Evolutionary conservation across 805 yeast species (phyloP), one percentile per base, ranked within the genome.

Genomic region (Kluyveromyces nonfermentans): DNA sequence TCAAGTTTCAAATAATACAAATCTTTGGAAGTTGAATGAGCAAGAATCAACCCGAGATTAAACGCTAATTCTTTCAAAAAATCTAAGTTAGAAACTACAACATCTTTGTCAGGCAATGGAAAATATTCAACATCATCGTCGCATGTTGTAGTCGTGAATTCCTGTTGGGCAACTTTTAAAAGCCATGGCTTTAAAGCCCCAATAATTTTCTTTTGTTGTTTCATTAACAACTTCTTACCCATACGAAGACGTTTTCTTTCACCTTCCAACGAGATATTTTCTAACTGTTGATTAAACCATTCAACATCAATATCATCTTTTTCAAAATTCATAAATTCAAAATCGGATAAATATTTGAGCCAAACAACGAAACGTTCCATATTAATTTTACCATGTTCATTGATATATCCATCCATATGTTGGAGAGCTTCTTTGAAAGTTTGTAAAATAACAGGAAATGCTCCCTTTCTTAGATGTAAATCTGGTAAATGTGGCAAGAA

Each of bases 401-500:
- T 86, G 47, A 93, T 70, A 56, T 93, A 93, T 5, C 95, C 96
- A 59, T 85, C 95, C 45, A 78, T 66, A 49, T 74, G 74, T 51
- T 74, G 72, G 58, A 93, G 70, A 21, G 89, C 78, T 55, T 78
- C 80, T 62, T 89, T 93, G 68, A 93, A 93, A 14, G 96, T 82
- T 49, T 82, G 86, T 53, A 93, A 71, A 56, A 93, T 72, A 25
- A 88, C 74, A n/a, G 97, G 96, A 69, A 93, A 85, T 0, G 97
- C 98, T 53, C 97, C 97, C 54, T 89, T 93, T 60, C 88, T 89
- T 51, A 93, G 74, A 61, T 86, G 89, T 53, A 93, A 72, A 63
- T 89, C 95, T 0, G 99, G 98, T 54, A 94, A 74, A 60, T 93
- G 86, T 20, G 99, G 98, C 58, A 93, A 74, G 79, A 93, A 93